Evolutionary conservation across 2,329 filamentous ascomycete species (phyloP).

Genomic region (Colletotrichum ledebouriae): DNA sequence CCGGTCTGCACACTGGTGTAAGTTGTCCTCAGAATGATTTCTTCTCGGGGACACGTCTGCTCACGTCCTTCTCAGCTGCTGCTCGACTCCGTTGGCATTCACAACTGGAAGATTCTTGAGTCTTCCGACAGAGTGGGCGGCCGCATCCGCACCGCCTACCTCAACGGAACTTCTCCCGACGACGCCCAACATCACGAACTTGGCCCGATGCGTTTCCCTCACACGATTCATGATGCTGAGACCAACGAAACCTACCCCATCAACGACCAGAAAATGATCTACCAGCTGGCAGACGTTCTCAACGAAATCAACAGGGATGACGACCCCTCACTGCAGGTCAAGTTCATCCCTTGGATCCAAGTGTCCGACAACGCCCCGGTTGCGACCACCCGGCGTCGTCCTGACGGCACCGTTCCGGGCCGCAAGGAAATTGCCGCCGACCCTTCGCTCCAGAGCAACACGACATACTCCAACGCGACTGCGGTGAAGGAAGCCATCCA

Average conservation of each 20-base stretch:
- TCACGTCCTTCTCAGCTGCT: constrained; percentile 46
- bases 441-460: constrained; percentile 37
- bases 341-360: constrained; percentile 59
- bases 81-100: constrained; percentile 58
- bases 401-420: constrained; percentile 48
- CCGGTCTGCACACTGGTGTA: constrained; percentile 49
- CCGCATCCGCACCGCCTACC: constrained; percentile 57
- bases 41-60: neutral
- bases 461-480: constrained; percentile 46
- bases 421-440: constrained; percentile 46
- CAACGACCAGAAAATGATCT: constrained; percentile 58
- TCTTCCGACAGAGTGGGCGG: constrained; percentile 57
- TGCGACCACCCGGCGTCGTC: constrained; percentile 45
- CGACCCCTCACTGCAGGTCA: constrained; percentile 48
- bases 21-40: neutral
- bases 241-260: constrained; percentile 57
- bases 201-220: constrained; percentile 60
- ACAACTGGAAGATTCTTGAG: constrained; percentile 60
- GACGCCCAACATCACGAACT: constrained; percentile 53
- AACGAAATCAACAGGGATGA: constrained; percentile 55
- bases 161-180: constrained; percentile 51
- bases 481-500: constrained; percentile 45
- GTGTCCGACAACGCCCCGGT: constrained; percentile 51
- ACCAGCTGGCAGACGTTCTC: constrained; percentile 56
- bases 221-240: constrained; percentile 55